These are phyloP conservation scores for Trametes gibbosa DNA, from an alignment of 768 basidiomycete genomes.

Conservation along the genomic window DNA sequence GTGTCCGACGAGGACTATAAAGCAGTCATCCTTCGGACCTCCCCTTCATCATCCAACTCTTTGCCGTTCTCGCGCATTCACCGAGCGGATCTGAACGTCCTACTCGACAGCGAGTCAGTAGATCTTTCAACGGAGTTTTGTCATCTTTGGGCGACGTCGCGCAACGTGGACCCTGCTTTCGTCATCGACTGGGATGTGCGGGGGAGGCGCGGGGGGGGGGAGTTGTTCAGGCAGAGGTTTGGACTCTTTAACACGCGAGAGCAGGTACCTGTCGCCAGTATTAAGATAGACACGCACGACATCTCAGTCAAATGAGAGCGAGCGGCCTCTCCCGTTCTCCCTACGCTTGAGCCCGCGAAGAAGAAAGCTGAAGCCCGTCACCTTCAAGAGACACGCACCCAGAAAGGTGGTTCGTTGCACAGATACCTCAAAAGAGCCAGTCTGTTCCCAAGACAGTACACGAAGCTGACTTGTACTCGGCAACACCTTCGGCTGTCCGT, in stretches of 20 bases:
- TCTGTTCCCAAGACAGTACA: background rate
- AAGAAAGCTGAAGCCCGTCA: conserved; percentile 1
- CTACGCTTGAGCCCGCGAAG: background rate
- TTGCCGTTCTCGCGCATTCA: background rate
- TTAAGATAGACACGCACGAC: background rate
- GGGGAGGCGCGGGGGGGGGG: background rate
- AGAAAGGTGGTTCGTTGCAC: background rate
- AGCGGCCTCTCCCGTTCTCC: conserved; percentile 13
- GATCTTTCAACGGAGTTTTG: background rate
- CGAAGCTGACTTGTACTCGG: background rate
- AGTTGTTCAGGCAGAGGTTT: background rate
- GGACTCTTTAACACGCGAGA: background rate
- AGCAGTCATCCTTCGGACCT: too few relatives aligned
- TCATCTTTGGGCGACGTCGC: background rate
- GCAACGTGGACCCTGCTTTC: background rate
- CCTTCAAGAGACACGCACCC: background rate
- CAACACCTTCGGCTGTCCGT: background rate
- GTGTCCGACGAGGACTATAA: background rate
- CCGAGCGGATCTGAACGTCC: background rate
- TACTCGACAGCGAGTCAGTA: background rate
- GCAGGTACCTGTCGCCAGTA: too few relatives aligned
- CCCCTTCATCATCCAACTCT: background rate
- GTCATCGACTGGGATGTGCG: conserved; percentile 5
- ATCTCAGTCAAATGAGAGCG: conserved; percentile 18
- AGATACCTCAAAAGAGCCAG: background rate